Evolutionary conservation across 306 rosid genomes (phyloP), one percentile per base, ranked within the genome.

Genomic region (Cicer arietinum): DNA sequence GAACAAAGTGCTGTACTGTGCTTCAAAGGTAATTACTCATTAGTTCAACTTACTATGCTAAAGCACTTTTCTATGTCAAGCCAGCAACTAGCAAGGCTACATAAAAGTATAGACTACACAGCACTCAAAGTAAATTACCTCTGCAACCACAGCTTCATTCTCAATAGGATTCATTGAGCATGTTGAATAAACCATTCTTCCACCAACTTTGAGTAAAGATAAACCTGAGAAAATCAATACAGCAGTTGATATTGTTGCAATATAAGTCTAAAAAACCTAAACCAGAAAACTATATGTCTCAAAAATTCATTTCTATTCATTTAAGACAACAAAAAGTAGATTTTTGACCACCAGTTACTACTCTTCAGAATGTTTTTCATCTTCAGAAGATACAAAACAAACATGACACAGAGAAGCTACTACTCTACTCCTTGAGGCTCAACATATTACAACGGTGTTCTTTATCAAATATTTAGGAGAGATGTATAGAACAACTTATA

Each of bases 131-230:
- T 60, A 47, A 52, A 61, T 69, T 83, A 95, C 99, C 99, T 95
- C 99, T 52, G 94, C 90, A 84, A 95, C 85, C 77, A 95, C 99
- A 37, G 99, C 99, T 79, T 95, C 99, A 78, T 95, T 92, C 85
- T 95, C 99, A 75, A 95, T 84, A 45, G 99, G 99, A 85, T 95
- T 95, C 98, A 92, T 92, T 45, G 99, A 92, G 85, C 99, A 95
- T 5, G 99, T 95, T 39, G 98, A 95, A 82, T 95, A 95, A 57
- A 95, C 98, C 90, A 95, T 90, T 89, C 93, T 89, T 69, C 97
- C 99, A 65, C 97, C 98, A 83, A 90, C 87, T 88, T 90, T 95
- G 68, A 95, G 97, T 86, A 92, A 79, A 75, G 91, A 82, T 74
- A 90, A 13, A 79, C 99, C 99, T 95, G 84, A 75, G 73, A 72